A percentile compares a stretch with the other conserved stretches of the same genome.
Conservation (phyloP, 768 basidiomycete species). For the Collybiopsis confluens region DNA sequence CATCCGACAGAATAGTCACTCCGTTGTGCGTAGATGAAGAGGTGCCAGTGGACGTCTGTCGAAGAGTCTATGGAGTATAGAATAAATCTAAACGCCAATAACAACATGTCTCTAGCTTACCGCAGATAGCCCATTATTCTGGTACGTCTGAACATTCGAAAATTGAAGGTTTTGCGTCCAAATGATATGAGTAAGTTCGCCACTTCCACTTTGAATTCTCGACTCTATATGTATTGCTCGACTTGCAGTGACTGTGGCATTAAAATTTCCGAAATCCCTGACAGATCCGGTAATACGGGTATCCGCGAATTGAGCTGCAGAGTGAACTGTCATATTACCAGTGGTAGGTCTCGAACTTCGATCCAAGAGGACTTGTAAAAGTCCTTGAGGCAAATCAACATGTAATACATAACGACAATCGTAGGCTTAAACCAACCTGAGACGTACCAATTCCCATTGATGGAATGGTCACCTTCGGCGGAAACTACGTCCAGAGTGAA, state of each 20-base stretch:
- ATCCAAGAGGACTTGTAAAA: constrained; percentile 44
- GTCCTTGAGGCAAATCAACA: not conserved
- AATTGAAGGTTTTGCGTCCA: constrained; percentile 41
- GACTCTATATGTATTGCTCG: constrained; percentile 40
- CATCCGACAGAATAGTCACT: constrained; percentile 29
- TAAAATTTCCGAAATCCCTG: constrained; percentile 30
- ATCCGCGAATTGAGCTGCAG: constrained; percentile 36
- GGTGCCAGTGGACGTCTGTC: constrained; percentile 38
- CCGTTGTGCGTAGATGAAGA: constrained; percentile 45
- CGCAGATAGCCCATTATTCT: constrained; percentile 23
- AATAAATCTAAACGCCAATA: not conserved
- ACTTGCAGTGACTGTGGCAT: constrained; percentile 40
- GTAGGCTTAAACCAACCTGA: constrained; percentile 33
- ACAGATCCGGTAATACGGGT: constrained; percentile 32
- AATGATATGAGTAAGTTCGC: constrained; percentile 32
- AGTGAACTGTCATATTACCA: constrained; percentile 41
- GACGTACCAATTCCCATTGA: constrained; percentile 76
- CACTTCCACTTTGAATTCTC: constrained; percentile 42
- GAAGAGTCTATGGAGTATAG: constrained; percentile 29
- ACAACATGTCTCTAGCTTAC: not conserved
- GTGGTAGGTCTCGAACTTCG: constrained; percentile 42
- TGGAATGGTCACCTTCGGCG: constrained; percentile 53
- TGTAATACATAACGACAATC: not conserved
- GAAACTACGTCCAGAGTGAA: constrained; percentile 73
- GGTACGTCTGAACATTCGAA: constrained; percentile 43